Evolutionary conservation across 2,329 filamentous ascomycete genomes (phyloP), one percentile per base, ranked within the genome.

Genomic region (Fusarium pseudoanthophilum): DNA sequence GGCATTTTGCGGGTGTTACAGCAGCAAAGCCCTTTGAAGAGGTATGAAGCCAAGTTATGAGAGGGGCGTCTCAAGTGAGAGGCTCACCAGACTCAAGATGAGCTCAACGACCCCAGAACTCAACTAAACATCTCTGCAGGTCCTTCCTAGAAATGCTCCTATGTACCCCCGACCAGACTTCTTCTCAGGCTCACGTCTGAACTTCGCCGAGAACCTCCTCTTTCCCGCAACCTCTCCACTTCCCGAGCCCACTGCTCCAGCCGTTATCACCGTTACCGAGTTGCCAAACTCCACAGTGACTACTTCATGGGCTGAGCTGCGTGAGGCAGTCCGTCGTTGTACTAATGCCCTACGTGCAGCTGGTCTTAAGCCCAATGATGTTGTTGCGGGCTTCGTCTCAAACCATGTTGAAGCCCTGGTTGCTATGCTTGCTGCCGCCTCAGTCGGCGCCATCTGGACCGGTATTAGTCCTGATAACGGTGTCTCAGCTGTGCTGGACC

Each of bases 181-280:
- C 86, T 98, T 98, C 81, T 82, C 90, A 64, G 92, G 92, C 15
- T 89, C 93, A 20, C 90, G 86, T 65, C 86, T 98, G 73, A 99
- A 98, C 82, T 98, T 98, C 80, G 95, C 95, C 32, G 94, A 98
- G 84, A 99, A 99, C 81, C 86, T 98, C 60, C 90, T 99, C 7
- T 98, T 92, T 80, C 95, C 95, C 7, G 86, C 86, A 56, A 78
- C 79, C 7, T 58, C 72, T 48, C 73, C 77, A 40, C 67, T 78
- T 32, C 69, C 81, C 39, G 84, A 92, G 71, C 88, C 91, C 57
- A 82, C 90, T 51, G 86, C 88, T 9, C 83, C 89, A 11, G 95
- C 95, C 24, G 87, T 97, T 51, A 92, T 98, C 77, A 93, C 92
- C 32, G 92, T 90, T 8, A 97, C 94, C 16, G 95, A 98, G 83